Percentiles rank a stretch among this genome's conserved stretches.
Evolutionary conservation across 2,329 filamentous ascomycete species (phyloP).

Genomic region (Penicillium sp.): DNA sequence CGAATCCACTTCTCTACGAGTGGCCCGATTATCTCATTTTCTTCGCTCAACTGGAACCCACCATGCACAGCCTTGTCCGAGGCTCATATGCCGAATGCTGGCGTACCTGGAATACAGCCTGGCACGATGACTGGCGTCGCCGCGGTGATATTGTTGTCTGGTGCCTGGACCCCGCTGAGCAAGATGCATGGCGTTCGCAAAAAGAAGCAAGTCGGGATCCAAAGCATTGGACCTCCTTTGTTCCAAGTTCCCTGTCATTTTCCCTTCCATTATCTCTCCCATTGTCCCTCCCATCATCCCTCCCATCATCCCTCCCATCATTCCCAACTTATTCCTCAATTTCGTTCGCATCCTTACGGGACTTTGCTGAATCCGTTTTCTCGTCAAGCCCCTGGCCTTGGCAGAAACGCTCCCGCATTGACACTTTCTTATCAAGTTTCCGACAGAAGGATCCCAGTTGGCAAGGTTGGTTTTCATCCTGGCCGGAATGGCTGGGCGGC

Average conservation of each 20-base stretch:
- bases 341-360: slow-evolving; percentile 18
- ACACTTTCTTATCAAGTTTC: slow-evolving; percentile 4
- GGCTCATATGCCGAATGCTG: slow-evolving; percentile 58
- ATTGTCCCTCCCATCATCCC: no score
- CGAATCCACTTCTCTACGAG: slow-evolving; percentile 25
- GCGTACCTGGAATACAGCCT: slow-evolving; percentile 61
- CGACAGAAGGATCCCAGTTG: background rate
- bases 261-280: no score
- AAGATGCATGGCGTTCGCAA: slow-evolving; percentile 34
- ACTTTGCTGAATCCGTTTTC: slow-evolving; percentile 8
- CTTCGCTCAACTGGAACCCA: slow-evolving; percentile 59
- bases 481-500: slow-evolving; percentile 5
- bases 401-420: slow-evolving; percentile 7
- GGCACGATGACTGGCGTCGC: slow-evolving; percentile 63
- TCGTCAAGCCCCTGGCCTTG: slow-evolving; percentile 18
- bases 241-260: slow-evolving; percentile 1
- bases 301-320: background rate
- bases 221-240: slow-evolving; percentile 14
- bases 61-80: slow-evolving; percentile 45
- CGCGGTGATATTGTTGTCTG: slow-evolving; percentile 64
- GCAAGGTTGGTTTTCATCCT: slow-evolving; percentile 9
- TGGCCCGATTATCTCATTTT: slow-evolving; percentile 54
- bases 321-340: slow-evolving; percentile 2
- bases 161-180: slow-evolving; percentile 46
- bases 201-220: slow-evolving; percentile 22